Percentiles rank a stretch among this genome's conserved stretches.
Conservation (phyloP, 768 basidiomycete genomes). For the Pleurotus citrinopileatus region DNA sequence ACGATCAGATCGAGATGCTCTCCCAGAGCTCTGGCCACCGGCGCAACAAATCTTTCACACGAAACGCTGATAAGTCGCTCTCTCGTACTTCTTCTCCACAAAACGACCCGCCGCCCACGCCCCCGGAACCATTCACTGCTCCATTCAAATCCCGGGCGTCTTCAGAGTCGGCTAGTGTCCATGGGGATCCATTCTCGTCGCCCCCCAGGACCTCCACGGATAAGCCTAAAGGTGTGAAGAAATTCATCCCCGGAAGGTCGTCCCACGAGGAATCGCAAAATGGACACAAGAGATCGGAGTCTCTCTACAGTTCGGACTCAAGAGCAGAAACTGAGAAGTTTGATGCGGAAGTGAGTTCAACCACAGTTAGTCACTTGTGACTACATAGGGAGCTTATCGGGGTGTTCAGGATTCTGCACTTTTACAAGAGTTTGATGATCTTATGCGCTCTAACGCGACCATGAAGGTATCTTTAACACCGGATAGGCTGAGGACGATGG, state of each 20-base stretch:
- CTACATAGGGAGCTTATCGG: constrained; percentile 13
- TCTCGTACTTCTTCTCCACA: constrained; percentile 46
- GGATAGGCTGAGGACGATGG: constrained; percentile 89
- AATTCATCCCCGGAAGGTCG: constrained; percentile 42
- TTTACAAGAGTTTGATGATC: constrained; percentile 86
- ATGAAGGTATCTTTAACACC: constrained; percentile 97
- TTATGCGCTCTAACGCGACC: constrained; percentile 86
- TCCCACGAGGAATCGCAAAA: constrained; percentile 35
- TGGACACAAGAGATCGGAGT: constrained; percentile 55
- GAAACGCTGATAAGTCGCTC: constrained; percentile 43
- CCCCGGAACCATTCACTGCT: constrained; percentile 29
- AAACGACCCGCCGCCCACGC: constrained; percentile 32
- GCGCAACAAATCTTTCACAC: constrained; percentile 69
- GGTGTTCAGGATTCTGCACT: constrained; percentile 47
- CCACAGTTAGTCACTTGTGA: constrained; percentile 5
- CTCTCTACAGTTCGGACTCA: constrained; percentile 46
- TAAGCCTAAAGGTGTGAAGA: constrained; percentile 58
- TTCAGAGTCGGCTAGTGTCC: constrained; percentile 32
- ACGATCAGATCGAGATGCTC: constrained; percentile 72
- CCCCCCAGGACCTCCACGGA: constrained; percentile 59
- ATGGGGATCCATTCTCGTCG: constrained; percentile 20
- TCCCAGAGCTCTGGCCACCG: constrained; percentile 55
- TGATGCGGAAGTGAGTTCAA: constrained; percentile 32
- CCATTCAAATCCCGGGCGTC: constrained; percentile 33
- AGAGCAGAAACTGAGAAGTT: constrained; percentile 26